A percentile compares a stretch with the other conserved stretches of the same genome.
These are phyloP conservation scores for Didymella keratinophila DNA, from an alignment of 2,329 filamentous ascomycete species.

Conservation along the genomic window DNA sequence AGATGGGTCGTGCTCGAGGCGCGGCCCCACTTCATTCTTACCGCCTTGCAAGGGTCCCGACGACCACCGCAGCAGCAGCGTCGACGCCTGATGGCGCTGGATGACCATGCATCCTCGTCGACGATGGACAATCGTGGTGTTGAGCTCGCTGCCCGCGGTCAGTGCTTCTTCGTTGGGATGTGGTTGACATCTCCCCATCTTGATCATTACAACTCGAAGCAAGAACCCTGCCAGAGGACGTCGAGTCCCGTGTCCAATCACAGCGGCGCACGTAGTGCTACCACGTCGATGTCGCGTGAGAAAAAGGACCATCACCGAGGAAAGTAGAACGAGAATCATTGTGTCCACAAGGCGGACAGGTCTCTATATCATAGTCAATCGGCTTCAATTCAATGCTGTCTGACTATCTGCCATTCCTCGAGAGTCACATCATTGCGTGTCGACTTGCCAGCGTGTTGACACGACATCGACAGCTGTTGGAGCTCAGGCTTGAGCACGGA, in stretches of 20 bases:
- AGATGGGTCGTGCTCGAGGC: conserved; percentile 18
- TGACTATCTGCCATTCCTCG: not conserved
- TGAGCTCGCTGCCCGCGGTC: not conserved
- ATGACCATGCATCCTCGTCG: conserved; percentile 17
- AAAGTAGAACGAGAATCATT: conserved; percentile 11
- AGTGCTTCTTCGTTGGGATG: not conserved
- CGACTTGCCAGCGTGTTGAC: conserved; percentile 15
- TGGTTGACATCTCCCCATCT: conserved; percentile 2
- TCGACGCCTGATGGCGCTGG: conserved; percentile 4
- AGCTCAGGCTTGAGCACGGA: conserved; percentile 25
- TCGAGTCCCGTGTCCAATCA: conserved; percentile 28
- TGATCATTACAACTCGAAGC: conserved; percentile 9
- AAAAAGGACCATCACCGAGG: conserved; percentile 11
- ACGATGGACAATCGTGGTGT: conserved; percentile 10
- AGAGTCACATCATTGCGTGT: conserved; percentile 3
- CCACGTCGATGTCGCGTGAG: conserved; percentile 30
- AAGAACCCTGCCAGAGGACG: conserved; percentile 8
- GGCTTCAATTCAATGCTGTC: not conserved
- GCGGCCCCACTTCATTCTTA: conserved; percentile 21
- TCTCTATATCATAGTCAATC: conserved; percentile 8
- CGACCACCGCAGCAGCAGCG: conserved; percentile 4
- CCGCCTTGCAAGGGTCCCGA: conserved; percentile 16
- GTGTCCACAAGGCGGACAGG: not conserved
- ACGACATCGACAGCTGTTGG: conserved; percentile 11
- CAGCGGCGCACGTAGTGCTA: conserved; percentile 31